Evolutionary conservation across 2,329 filamentous ascomycete genomes (phyloP).

Genomic region (Fusarium sp.): DNA sequence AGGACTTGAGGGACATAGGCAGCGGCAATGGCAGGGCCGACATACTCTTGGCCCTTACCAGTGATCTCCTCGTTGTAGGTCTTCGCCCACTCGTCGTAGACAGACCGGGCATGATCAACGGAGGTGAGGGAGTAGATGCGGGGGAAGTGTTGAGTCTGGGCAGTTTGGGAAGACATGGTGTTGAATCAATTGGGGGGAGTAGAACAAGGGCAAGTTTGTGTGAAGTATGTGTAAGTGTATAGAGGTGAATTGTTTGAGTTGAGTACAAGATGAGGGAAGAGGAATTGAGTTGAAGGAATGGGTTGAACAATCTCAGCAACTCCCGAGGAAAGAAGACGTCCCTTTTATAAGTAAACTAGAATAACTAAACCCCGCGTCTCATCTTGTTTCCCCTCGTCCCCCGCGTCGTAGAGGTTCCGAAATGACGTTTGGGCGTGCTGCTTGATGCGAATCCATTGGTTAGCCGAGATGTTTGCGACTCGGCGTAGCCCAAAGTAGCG

Average conservation of each 20-base stretch:
- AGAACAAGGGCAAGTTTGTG: background rate
- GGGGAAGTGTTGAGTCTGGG: constrained; percentile 42
- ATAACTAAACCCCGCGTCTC: constrained; percentile 32
- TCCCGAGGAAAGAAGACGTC: constrained; percentile 21
- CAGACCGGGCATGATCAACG: constrained; percentile 46
- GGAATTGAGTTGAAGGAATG: constrained; percentile 10
- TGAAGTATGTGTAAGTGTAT: constrained; percentile 6
- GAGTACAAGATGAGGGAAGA: constrained; percentile 14
- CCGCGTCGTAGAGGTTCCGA: constrained; percentile 36
- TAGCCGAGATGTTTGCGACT: constrained; percentile 34
- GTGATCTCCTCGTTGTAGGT: constrained; percentile 56
- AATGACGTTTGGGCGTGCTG: constrained; percentile 43
- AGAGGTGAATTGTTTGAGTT: constrained; percentile 26
- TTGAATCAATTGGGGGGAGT: constrained; percentile 15
- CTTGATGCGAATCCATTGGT: constrained; percentile 40
- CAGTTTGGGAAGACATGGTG: constrained; percentile 47
- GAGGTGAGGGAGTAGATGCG: constrained; percentile 50
- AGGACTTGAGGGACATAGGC: constrained; percentile 54
- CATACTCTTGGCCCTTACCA: constrained; percentile 57
- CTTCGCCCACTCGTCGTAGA: constrained; percentile 57
- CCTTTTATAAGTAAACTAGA: constrained; percentile 32
- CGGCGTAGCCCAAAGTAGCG: constrained; percentile 42
- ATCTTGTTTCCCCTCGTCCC: constrained; percentile 28
- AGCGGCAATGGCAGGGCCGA: constrained; percentile 59
- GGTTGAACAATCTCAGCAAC: constrained; percentile 24